Evolutionary conservation across 1,284 basidiomycete species (phyloP), one percentile per base, ranked within the genome.

Genomic region (Pseudomicrostroma phylloplanum): DNA sequence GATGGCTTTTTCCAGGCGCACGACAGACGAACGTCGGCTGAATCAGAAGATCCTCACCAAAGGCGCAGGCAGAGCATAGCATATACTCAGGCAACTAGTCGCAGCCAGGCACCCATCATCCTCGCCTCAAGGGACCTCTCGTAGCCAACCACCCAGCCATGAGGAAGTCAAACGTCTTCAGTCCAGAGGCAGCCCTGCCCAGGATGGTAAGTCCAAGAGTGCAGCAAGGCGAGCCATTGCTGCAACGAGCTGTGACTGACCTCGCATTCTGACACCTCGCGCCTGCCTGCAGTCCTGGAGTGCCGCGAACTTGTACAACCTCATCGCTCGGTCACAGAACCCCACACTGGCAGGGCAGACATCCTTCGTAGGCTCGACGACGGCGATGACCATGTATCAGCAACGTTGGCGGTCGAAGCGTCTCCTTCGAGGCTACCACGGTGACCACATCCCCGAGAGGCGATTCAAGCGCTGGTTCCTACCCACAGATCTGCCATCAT

Each of bases 391-490:
- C 0, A 85, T 97, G 57, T 97, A 90, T 82, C 90, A 96, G 81
- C 90, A 96, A 77, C 88, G 93, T 46, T 97, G 92, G 90, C 83
- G 83, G 25, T 86, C 91, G 17, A 97, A 96, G 81, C 85, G 88
- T n/a, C 86, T 93, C 65, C 85, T 92, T 39, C 87, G 93, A 62
- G 92, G 87, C 3, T 98, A 98, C 83, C 94, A 98, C 79, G 93
- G 93, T 46, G 93, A 98, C 84, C 89, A 87, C 81, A 92, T 97
- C 67, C 88, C 88, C 60, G 91, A 94, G 82, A 89, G 88, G 74
- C 87, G 88, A 48, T 97, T 97, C 85, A 93, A 94, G 80, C 87
- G 90, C 58, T 94, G 92, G 89, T 97, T 92, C 80, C 85, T 98
- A 23, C 94, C 94, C 11, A 83, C 86, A 62, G 87, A 85, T 0